Base-by-base conservation (phyloP, 2,329 filamentous ascomycete genomes). In the Aspergillus intermedius region DNA sequence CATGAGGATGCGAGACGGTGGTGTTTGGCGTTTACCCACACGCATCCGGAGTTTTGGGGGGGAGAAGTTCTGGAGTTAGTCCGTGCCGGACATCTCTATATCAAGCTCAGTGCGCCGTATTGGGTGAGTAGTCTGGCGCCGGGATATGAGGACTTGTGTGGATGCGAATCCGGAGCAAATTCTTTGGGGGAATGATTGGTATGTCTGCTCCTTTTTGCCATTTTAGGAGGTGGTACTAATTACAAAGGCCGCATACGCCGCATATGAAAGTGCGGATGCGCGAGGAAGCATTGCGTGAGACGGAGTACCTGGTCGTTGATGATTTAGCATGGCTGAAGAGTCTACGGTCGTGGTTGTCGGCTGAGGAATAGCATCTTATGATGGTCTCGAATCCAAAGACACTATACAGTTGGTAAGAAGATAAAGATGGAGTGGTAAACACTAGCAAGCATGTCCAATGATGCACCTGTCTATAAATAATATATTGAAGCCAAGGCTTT, bases 121-220 rank as follows among this genome's bases (percentile, higher is more conserved):
- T 62, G 68, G 0, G 57, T 68, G 5, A 65, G 60, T 32, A 59
- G 60, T 1, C 45, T 57, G 15, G 60, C 55, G 1, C 66, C 66
- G 1, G n/a, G 28, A 0, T 70, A 68, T 49, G 48, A 56, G 5
- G 67, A 71, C 32, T 44, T 69, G 25, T 32, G 54, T 70, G 1
- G 54, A 65, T 42, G 63, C 62, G 3, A 69, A 70, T 42, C 62
- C 63, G 8, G 46, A 53, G 17, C 60, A 55, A 4, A 48, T 71
- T 8, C 30, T 71, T 1, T 72, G 66, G 66, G 68, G 68, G 2
- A 72, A 67, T 51, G 68, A 71, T 41, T 72, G 62, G 63, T 62
- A 49, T 35, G 49, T 30, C n/a, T 10, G 13, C 21, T 12, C 9
- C 5, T 3, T 13, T 22, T 17, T 13, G 10, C 23, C 4, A n/a